Conservation (phyloP, 345 rosid genomes). For the Linum usitatissimum region DNA sequence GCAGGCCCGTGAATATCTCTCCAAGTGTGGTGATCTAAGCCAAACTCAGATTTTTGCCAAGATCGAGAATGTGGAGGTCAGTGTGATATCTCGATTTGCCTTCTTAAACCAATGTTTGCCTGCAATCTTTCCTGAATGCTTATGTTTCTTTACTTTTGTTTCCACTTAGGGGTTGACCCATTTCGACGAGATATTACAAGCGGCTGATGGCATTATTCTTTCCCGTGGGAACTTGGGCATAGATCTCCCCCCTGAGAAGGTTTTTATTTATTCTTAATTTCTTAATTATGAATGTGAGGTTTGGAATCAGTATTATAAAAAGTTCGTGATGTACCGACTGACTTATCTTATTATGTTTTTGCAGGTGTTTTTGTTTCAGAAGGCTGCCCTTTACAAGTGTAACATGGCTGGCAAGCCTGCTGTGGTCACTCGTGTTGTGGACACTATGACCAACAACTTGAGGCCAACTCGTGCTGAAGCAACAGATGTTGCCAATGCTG, state of each 20-base stretch:
- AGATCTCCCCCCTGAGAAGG: slow-evolving; percentile 98
- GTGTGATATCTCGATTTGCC: slow-evolving; percentile 1
- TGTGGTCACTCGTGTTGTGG: slow-evolving; percentile 91
- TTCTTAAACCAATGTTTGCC: neutral
- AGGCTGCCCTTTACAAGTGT: slow-evolving; percentile 90
- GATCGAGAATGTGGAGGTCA: slow-evolving; percentile 87
- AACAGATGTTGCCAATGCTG: slow-evolving; percentile 99
- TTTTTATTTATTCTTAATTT: slow-evolving; percentile 17
- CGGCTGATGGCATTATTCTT: slow-evolving; percentile 96
- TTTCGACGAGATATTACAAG: slow-evolving; percentile 97
- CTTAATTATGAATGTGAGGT: neutral
- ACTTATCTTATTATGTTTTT: slow-evolving; percentile 11
- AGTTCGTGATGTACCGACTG: neutral
- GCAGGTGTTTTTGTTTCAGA: slow-evolving; percentile 92
- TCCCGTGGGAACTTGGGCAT: slow-evolving; percentile 97
- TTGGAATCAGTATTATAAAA: neutral
- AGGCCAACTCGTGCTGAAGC: slow-evolving; percentile 98
- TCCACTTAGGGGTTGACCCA: slow-evolving; percentile 66
- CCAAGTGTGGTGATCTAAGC: slow-evolving; percentile 64
- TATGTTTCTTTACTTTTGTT: slow-evolving; percentile 1
- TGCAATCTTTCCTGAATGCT: slow-evolving; percentile 7
- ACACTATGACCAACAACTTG: slow-evolving; percentile 93
- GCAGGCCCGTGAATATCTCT: slow-evolving; percentile 82
- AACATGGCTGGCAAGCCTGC: slow-evolving; percentile 99
- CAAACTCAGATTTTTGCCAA: slow-evolving; percentile 95